Percentiles rank a stretch among this genome's conserved stretches.
Evolutionary conservation across 257 asterid genomes (phyloP).

Genomic region (Solanum virginianum): DNA sequence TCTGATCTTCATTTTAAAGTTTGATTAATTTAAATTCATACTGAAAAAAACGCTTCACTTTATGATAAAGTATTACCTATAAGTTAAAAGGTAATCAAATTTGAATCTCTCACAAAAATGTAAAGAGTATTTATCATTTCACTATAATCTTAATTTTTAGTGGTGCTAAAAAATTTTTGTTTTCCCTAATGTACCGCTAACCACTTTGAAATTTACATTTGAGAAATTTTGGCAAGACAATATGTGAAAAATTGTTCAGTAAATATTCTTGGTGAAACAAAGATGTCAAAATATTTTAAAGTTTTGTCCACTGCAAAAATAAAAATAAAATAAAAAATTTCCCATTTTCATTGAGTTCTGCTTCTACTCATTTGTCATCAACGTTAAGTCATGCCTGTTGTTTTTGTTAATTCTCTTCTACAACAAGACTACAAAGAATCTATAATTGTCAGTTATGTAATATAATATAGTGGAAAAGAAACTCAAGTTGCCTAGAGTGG

Average conservation of each 20-base stretch:
- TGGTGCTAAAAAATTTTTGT: not conserved
- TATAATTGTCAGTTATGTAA: not conserved
- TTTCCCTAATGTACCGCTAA: not conserved
- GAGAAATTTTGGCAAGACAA: not conserved
- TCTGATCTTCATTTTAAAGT: not conserved
- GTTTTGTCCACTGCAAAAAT: not conserved
- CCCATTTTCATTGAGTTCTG: not conserved
- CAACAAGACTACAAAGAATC: not conserved
- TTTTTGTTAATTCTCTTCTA: not conserved
- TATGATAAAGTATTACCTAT: not conserved
- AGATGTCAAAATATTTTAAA: not conserved
- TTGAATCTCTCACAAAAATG: not conserved
- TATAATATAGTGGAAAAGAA: not conserved
- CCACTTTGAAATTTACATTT: not conserved
- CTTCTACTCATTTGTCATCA: not conserved
- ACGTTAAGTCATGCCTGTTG: not conserved
- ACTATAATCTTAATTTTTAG: not conserved
- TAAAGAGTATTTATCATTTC: fast-evolving
- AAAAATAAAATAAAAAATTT: not conserved
- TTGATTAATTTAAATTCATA: not conserved
- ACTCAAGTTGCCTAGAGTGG: not conserved
- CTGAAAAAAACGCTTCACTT: fast-evolving
- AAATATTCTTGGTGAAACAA: not conserved
- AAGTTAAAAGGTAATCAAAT: fast-evolving
- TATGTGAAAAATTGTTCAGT: not conserved